Evolutionary conservation across 106 monocot genomes (phyloP).

Genomic region (Gastrodia elata): DNA sequence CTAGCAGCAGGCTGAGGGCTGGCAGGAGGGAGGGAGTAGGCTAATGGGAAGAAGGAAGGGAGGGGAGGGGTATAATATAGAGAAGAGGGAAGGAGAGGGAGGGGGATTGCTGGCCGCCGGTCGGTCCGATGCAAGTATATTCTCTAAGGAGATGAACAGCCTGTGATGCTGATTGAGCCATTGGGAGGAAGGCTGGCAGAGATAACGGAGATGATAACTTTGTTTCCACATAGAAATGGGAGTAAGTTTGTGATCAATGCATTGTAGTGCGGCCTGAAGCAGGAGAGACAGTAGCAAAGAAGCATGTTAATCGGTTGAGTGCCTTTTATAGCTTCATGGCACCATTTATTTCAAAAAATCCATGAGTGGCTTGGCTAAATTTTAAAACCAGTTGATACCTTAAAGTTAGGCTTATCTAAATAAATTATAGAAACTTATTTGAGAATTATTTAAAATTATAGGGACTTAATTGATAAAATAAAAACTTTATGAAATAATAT

Average conservation of each 20-base stretch:
- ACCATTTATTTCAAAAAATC: slow-evolving; percentile 14
- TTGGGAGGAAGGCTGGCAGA: slow-evolving; percentile 18
- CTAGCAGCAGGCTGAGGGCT: too few relatives aligned
- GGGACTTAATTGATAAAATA: too few relatives aligned
- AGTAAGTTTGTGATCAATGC: slow-evolving; percentile 18
- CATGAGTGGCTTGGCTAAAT: slow-evolving; percentile 10
- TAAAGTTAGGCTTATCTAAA: too few relatives aligned
- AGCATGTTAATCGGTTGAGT: slow-evolving; percentile 10
- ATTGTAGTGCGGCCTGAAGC: slow-evolving; percentile 4
- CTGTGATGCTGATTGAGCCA: slow-evolving; percentile 19
- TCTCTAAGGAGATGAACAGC: slow-evolving; percentile 6
- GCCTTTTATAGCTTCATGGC: slow-evolving; percentile 10
- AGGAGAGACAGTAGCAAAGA: background rate
- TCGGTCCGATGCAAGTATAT: slow-evolving; percentile 14
- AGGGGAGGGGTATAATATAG: too few relatives aligned
- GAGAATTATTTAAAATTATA: too few relatives aligned
- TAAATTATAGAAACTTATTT: too few relatives aligned
- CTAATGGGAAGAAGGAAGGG: too few relatives aligned
- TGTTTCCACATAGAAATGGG: slow-evolving; percentile 31
- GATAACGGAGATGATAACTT: slow-evolving; percentile 14
- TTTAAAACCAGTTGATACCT: too few relatives aligned
- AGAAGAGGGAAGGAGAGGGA: too few relatives aligned
- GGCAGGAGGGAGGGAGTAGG: too few relatives aligned
- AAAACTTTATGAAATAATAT: too few relatives aligned
- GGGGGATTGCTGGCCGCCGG: too few relatives aligned